Conservation (phyloP, 306 rosid genomes). For the Citrullus amarus region DNA sequence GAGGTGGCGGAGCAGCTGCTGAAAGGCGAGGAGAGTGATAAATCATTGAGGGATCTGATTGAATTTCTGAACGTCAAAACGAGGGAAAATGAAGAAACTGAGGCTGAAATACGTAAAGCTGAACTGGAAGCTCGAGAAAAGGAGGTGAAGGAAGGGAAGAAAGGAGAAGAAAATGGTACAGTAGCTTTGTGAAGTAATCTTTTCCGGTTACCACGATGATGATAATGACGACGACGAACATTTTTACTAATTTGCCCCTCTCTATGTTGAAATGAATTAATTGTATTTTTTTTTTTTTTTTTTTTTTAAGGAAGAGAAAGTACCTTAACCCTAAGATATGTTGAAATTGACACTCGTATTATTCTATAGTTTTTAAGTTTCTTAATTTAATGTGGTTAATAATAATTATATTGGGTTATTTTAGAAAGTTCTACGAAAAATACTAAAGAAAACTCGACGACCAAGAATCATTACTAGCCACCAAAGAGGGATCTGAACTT, state of each 20-base stretch:
- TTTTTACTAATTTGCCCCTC: not conserved
- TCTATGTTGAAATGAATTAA: too few species aligned
- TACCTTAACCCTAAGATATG: not conserved
- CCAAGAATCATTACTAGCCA: too few species aligned
- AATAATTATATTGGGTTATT: too few species aligned
- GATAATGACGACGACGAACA: not conserved
- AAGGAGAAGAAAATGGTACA: too few species aligned
- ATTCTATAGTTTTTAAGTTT: too few species aligned
- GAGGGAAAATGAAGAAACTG: constrained; percentile 18
- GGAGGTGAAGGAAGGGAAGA: not conserved
- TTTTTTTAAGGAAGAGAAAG: not conserved
- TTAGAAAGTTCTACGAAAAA: too few species aligned
- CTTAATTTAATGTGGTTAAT: too few species aligned
- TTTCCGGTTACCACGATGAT: not conserved
- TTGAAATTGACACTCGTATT: not conserved
- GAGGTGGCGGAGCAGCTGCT: constrained; percentile 28
- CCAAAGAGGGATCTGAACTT: too few species aligned
- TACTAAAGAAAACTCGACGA: too few species aligned
- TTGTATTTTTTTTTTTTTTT: too few species aligned
- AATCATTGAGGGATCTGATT: constrained; percentile 10
- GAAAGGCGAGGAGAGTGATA: constrained; percentile 11
- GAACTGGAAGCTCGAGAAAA: not conserved
- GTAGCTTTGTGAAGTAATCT: too few species aligned
- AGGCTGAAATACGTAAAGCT: not conserved
- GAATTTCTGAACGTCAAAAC: constrained; percentile 17